A percentile compares a stretch with the other conserved stretches of the same genome.
Evolutionary conservation across 768 basidiomycete genomes (phyloP).

Genomic region (Polyporus arcularius): DNA sequence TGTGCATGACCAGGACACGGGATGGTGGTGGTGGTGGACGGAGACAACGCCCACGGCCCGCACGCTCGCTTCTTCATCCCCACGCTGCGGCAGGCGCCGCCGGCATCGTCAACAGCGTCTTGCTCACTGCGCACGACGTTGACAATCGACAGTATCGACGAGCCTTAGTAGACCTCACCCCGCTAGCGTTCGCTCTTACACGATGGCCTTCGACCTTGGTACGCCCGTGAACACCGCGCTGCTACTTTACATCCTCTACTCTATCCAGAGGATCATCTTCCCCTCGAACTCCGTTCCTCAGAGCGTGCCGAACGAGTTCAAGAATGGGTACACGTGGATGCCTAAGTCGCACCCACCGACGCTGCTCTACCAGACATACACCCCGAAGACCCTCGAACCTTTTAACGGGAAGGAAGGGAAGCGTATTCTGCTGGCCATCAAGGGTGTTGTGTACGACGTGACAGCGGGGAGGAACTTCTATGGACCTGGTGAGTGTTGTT

Average conservation of each 20-base stretch:
- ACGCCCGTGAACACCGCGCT: constrained; percentile 81
- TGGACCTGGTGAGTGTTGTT: constrained; percentile 73
- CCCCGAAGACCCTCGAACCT: constrained; percentile 69
- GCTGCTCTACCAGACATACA: constrained; percentile 76
- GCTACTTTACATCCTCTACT: constrained; percentile 76
- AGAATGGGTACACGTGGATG: constrained; percentile 89
- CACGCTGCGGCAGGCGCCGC: too few species aligned
- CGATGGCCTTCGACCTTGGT: constrained; percentile 48
- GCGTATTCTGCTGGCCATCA: constrained; percentile 85
- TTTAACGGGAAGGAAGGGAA: constrained; percentile 67
- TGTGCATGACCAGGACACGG: not conserved
- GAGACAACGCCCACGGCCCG: not conserved
- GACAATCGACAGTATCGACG: too few species aligned
- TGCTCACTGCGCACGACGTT: too few species aligned
- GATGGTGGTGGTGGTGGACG: not conserved
- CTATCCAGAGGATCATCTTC: constrained; percentile 71
- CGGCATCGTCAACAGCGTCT: too few species aligned
- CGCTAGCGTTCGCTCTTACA: too few species aligned
- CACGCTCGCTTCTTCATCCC: not conserved
- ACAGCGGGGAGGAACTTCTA: constrained; percentile 89
- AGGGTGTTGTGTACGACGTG: constrained; percentile 91
- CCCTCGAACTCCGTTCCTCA: constrained; percentile 58
- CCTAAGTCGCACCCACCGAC: constrained; percentile 81
- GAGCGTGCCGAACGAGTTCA: constrained; percentile 67
- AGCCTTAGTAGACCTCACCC: too few species aligned